Conservation (phyloP, 2,329 filamentous ascomycete species). For the Alternaria ethzedia region DNA sequence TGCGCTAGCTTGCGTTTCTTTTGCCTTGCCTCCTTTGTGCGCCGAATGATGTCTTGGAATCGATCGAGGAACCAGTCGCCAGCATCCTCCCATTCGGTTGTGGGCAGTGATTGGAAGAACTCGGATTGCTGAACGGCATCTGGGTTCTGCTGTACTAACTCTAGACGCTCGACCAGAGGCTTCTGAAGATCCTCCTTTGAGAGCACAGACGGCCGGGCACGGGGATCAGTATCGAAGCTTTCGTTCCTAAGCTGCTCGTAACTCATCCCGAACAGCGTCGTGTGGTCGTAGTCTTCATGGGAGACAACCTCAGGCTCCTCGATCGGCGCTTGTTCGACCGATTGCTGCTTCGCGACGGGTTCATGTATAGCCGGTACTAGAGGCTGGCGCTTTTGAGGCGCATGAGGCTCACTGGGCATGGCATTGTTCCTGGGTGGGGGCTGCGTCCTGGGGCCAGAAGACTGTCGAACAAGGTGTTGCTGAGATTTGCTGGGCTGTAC, state of each 20-base stretch:
- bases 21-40: conserved; percentile 60
- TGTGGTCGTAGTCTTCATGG: conserved; percentile 55
- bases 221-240: conserved; percentile 54
- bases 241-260: conserved; percentile 59
- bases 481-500: not conserved
- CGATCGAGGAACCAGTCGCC: conserved; percentile 66
- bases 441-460: not conserved
- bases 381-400: conserved; percentile 1
- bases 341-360: conserved; percentile 10
- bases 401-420: conserved; percentile 2
- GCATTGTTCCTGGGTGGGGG: not conserved
- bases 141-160: conserved; percentile 32
- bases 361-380: conserved; percentile 6
- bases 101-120: conserved; percentile 60
- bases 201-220: conserved; percentile 17
- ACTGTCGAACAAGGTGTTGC: conserved; percentile 2
- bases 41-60: conserved; percentile 59
- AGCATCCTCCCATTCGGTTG: conserved; percentile 66
- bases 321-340: conserved; percentile 7
- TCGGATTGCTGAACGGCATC: conserved; percentile 48
- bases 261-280: conserved; percentile 53
- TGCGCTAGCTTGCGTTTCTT: conserved; percentile 61
- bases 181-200: conserved; percentile 34
- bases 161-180: conserved; percentile 38
- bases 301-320: conserved; percentile 12